Evolutionary conservation across 2,329 filamentous ascomycete species (phyloP), one percentile per base, ranked within the genome.

Genomic region (Myriosclerotinia curreyana): DNA sequence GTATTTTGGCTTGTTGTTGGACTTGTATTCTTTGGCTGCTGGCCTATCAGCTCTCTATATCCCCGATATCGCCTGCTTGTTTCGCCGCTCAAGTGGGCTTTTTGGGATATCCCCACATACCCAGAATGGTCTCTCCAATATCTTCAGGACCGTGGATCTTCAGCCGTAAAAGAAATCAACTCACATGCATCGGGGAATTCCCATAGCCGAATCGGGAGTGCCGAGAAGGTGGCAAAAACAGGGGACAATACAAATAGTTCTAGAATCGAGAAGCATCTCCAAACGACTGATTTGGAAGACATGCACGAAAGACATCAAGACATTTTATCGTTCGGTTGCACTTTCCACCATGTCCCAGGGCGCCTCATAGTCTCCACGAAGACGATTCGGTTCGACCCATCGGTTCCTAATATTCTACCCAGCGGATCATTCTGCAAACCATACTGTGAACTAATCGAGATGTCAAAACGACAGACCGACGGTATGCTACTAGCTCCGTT

Each of bases 101-200:
- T 77, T 7, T 77, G 76, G 74, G 72, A 76, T 51, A 73, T 77
- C 0, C 75, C 75, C 2, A 77, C 74, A 0, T 74, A 77, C 42
- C 71, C 73, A 6, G 76, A 78, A 60, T 75, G 71, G 73, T 71
- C 72, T n/a, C 70, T 77, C 40, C 68, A 74, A 64, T 64, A 67
- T 60, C 36, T 74, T 51, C 56, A 65, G 71, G 54, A 67, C 20
- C 64, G 67, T 6, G 66, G 66, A 42, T 48, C 40, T 46, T 36
- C 53, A 20, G 67, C 42, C 9, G 66, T 64, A 11, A 34, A 64
- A 6, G 22, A 62, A 28, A 56, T 69, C 11, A 20, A 54, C 22
- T 25, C 51, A 12, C 46, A 28, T 22, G 25, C 46, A 11, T 46
- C 38, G 9, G 8, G 42, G n/a, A n/a, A 36, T 28, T 36, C 22